A percentile compares a stretch with the other conserved stretches of the same genome.
Evolutionary conservation across 768 basidiomycete species (phyloP).

Genomic region (Boletellus sp.): DNA sequence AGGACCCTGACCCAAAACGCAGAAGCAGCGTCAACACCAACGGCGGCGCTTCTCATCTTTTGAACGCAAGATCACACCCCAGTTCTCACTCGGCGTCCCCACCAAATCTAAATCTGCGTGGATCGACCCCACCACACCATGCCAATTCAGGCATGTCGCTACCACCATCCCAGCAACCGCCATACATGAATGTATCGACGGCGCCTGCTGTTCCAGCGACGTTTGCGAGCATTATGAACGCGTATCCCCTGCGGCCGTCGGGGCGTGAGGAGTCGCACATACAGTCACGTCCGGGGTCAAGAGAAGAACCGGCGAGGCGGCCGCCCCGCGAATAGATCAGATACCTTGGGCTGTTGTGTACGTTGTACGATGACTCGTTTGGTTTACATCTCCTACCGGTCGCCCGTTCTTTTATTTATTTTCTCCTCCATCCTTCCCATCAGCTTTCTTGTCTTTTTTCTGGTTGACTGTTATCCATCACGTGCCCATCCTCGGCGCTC

Average conservation of each 20-base stretch:
- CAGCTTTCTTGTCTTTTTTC: background rate
- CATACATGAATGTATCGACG: constrained; percentile 16
- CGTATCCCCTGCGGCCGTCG: constrained; percentile 44
- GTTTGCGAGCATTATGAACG: constrained; percentile 69
- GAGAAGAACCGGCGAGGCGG: constrained; percentile 21
- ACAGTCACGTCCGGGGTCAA: constrained; percentile 27
- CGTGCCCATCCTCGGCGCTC: background rate
- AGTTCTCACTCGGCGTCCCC: constrained; percentile 22
- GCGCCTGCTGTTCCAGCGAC: constrained; percentile 44
- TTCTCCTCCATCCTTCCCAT: background rate
- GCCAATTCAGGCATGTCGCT: constrained; percentile 7
- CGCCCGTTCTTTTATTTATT: background rate
- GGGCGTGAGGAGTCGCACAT: constrained; percentile 22
- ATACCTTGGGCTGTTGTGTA: constrained; percentile 1
- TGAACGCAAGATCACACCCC: constrained; percentile 10
- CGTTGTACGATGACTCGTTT: constrained; percentile 1
- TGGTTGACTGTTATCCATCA: background rate
- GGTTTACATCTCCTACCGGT: constrained; percentile 1
- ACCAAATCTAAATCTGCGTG: constrained; percentile 18
- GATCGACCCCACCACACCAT: constrained; percentile 18
- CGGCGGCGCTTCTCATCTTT: constrained; percentile 6
- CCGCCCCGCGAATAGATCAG: constrained; percentile 13
- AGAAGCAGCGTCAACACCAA: constrained; percentile 6
- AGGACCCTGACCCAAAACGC: constrained; percentile 20
- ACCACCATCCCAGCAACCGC: constrained; percentile 17